Percentiles rank a stretch among this genome's conserved stretches.
Conservation (phyloP, 2,329 filamentous ascomycete genomes). For the Hirsutella thompsonii region DNA sequence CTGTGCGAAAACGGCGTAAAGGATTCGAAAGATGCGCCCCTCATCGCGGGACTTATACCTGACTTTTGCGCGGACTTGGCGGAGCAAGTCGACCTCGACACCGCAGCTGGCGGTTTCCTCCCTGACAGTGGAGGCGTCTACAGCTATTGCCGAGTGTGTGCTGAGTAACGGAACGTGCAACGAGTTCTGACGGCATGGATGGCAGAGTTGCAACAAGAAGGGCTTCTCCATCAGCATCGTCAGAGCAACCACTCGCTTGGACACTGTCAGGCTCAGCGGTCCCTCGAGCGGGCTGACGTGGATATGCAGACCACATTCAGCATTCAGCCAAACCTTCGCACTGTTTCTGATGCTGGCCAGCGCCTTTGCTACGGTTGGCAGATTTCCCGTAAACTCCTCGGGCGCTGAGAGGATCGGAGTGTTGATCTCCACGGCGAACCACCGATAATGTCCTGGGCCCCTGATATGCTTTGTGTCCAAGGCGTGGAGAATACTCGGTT, state of each 20-base stretch:
- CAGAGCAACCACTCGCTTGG: conserved; percentile 9
- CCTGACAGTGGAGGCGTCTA: background rate
- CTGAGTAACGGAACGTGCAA: conserved; percentile 8
- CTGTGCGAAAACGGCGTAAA: background rate
- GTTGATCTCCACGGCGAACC: conserved; percentile 14
- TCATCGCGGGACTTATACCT: background rate
- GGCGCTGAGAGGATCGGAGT: conserved; percentile 9
- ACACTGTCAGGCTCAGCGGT: conserved; percentile 7
- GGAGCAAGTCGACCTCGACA: background rate
- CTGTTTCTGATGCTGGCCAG: conserved; percentile 7
- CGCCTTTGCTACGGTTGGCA: conserved; percentile 10
- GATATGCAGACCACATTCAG: conserved; percentile 12
- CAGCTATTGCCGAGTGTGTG: conserved; percentile 6
- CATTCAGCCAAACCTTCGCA: conserved; percentile 12
- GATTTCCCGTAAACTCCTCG: conserved; percentile 7
- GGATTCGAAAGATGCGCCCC: background rate
- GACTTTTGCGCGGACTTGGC: background rate
- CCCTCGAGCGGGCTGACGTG: conserved; percentile 10
- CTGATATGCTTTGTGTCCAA: background rate
- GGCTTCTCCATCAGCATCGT: conserved; percentile 11
- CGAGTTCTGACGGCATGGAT: conserved; percentile 10
- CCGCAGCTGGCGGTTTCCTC: background rate
- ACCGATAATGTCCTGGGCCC: conserved; percentile 7
- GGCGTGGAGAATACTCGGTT: background rate
- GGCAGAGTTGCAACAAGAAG: conserved; percentile 11